Base-by-base conservation (phyloP, 768 basidiomycete genomes). In the Collybia mongolica region DNA sequence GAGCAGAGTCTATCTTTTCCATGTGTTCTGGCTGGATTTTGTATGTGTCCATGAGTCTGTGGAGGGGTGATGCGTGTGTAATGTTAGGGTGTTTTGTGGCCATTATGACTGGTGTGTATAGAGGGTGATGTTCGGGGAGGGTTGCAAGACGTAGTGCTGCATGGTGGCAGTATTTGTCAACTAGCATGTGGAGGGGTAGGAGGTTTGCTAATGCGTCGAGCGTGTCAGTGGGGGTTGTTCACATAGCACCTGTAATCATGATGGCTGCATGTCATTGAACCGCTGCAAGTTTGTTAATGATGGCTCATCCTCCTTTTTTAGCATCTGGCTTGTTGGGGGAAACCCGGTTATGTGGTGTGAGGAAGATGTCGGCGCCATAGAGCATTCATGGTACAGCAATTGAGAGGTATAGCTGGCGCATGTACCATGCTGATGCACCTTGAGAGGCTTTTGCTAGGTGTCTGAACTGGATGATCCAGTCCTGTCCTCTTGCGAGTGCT, bases 241-340 rank as follows among this genome's bases (percentile, higher is more conserved):
- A 23, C 26, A 66, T 24, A 15, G 51, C 60, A 29, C 65, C 65
- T 18, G 54, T 60, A 15, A 62, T 62, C 5, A 56, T 56, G 3
- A 64, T n/a, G 0, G 51, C 44, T 20, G 61, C 62, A 8, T 44
- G 51, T 20, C 57, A n/a, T 39, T 65, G 62, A 0, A 60, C 37
- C 17, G 28, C 50, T 14, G 32, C 26, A 3, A 67, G 45, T 26
- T 51, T 24, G 8, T 53, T 51, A 8, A 56, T 9, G 12, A 54
- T 51, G 8, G 32, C 44, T 4, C 54, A 52, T 1, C 60, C 56
- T 14, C 26, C 20, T 6, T 37, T 46, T 6, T 35, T 48, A 24
- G 17, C 17, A n/a, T n/a, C n/a, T n/a, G n/a, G n/a, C 26, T 51
- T 49, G 6, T 14, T 8, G 1, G 48, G 54, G 18, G 35, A n/a